Evolutionary conservation across 495 filamentous ascomycete genomes (phyloP).

Genomic region (Tuber magnatum): DNA sequence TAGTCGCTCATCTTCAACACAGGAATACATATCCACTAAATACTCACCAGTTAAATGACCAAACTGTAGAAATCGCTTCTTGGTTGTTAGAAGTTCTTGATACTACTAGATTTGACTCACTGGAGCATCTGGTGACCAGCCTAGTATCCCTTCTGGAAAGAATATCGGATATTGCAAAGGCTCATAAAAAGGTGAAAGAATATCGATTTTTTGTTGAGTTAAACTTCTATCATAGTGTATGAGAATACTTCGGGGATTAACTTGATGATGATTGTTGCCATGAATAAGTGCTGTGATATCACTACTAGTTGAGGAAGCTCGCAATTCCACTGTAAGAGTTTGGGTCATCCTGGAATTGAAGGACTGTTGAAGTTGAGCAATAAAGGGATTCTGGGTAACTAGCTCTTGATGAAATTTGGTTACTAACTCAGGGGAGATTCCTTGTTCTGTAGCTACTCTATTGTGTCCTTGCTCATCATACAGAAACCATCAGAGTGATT

Average conservation of each 20-base stretch:
- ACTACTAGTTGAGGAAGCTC: neutral
- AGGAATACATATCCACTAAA: constrained; percentile 10
- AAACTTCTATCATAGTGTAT: neutral
- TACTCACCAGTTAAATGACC: constrained; percentile 5
- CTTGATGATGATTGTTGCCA: constrained; percentile 3
- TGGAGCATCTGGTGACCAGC: neutral
- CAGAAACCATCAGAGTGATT: neutral
- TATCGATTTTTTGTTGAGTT: neutral
- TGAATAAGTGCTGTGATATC: constrained; percentile 15
- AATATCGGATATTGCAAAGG: neutral
- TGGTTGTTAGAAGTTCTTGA: constrained; percentile 1
- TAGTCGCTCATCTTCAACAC: constrained; percentile 2
- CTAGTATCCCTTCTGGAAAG: constrained; percentile 1
- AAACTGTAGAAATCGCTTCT: constrained; percentile 3
- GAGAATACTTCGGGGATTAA: constrained; percentile 3
- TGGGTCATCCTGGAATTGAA: neutral
- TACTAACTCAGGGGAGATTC: neutral
- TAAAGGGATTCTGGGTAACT: constrained; percentile 7
- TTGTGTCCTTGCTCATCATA: neutral
- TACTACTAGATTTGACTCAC: neutral
- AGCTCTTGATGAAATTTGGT: constrained; percentile 1
- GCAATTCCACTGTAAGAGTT: neutral
- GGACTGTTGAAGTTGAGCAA: constrained; percentile 8
- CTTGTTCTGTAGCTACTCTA: neutral
- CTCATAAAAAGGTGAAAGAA: neutral